A percentile compares a stretch with the other conserved stretches of the same genome.
Conservation (phyloP, 164 flowering plant species). For the Warburgia ugandensis region DNA sequence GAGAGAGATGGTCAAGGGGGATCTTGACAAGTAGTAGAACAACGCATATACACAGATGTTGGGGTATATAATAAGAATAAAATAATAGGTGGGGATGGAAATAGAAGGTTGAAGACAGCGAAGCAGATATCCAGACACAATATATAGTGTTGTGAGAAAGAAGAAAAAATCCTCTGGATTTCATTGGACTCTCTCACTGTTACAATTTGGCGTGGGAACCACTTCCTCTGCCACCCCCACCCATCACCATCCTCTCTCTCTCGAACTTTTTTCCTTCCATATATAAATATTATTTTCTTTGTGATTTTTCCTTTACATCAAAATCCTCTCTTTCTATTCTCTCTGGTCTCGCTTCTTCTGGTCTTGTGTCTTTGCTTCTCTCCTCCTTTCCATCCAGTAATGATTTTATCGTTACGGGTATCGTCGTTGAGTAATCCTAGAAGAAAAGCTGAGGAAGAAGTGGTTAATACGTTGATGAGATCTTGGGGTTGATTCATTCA, state of each 20-base stretch:
- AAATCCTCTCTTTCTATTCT: background rate
- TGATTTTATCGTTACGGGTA: slow-evolving; percentile 48
- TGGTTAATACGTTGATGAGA: slow-evolving; percentile 18
- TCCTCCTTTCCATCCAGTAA: slow-evolving; percentile 20
- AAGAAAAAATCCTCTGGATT: slow-evolving; percentile 18
- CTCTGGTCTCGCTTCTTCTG: slow-evolving; percentile 5
- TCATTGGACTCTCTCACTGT: slow-evolving; percentile 31
- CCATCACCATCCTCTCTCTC: slow-evolving; percentile 4
- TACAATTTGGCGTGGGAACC: slow-evolving; percentile 15
- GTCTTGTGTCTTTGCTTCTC: slow-evolving; percentile 12
- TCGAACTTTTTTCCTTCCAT: slow-evolving; percentile 1
- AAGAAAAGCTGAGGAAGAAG: slow-evolving; percentile 22
- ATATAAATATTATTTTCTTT: background rate
- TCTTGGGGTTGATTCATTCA: slow-evolving; percentile 21
- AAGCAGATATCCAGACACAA: slow-evolving; percentile 32
- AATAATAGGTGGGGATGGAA: background rate
- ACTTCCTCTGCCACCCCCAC: slow-evolving; percentile 10
- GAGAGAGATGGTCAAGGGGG: background rate
- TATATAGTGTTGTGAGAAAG: slow-evolving; percentile 16
- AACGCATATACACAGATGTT: slow-evolving; percentile 4
- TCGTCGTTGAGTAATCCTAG: slow-evolving; percentile 45
- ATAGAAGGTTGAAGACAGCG: slow-evolving; percentile 50
- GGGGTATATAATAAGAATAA: slow-evolving; percentile 4
- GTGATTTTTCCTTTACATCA: background rate
- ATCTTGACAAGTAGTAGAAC: background rate